Evolutionary conservation across 805 yeast genomes (phyloP).

Genomic region (Lachancea nothofagi): DNA sequence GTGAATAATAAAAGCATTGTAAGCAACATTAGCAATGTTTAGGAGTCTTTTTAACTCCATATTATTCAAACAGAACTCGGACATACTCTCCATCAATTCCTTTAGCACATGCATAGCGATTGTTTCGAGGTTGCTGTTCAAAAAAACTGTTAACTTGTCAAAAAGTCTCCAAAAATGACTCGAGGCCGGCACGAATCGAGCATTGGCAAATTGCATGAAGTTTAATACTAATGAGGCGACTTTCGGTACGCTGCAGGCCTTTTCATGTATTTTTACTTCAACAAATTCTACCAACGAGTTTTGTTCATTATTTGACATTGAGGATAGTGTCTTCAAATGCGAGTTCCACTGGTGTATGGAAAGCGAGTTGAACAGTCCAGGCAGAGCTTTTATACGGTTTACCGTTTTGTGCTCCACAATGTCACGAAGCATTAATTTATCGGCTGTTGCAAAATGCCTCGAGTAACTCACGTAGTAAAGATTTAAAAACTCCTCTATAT

Average conservation of each 20-base stretch:
- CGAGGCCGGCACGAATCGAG: not conserved
- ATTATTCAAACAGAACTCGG: conserved; percentile 17
- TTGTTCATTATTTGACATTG: not conserved
- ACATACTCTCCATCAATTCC: conserved; percentile 10
- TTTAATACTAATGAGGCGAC: not conserved
- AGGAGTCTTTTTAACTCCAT: conserved; percentile 22
- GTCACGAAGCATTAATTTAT: conserved; percentile 21
- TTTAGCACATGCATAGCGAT: not conserved
- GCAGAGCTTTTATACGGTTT: not conserved
- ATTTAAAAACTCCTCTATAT: conserved; percentile 4
- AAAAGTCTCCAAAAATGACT: conserved; percentile 10
- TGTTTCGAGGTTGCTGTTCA: conserved; percentile 16
- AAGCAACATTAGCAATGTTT: conserved; percentile 26
- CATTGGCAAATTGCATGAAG: conserved; percentile 1
- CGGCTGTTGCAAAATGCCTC: conserved; percentile 10
- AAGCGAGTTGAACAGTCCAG: not conserved
- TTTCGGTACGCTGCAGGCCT: not conserved
- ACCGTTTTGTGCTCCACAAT: not conserved
- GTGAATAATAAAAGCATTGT: conserved; percentile 21
- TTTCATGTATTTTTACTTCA: not conserved
- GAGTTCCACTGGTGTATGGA: not conserved
- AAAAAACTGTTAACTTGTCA: conserved; percentile 20
- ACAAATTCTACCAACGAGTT: not conserved
- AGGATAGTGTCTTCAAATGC: not conserved
- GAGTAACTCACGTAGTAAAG: conserved; percentile 22